Evolutionary conservation across 1,284 basidiomycete species (phyloP).

Genomic region (Neonothopanus nambi): DNA sequence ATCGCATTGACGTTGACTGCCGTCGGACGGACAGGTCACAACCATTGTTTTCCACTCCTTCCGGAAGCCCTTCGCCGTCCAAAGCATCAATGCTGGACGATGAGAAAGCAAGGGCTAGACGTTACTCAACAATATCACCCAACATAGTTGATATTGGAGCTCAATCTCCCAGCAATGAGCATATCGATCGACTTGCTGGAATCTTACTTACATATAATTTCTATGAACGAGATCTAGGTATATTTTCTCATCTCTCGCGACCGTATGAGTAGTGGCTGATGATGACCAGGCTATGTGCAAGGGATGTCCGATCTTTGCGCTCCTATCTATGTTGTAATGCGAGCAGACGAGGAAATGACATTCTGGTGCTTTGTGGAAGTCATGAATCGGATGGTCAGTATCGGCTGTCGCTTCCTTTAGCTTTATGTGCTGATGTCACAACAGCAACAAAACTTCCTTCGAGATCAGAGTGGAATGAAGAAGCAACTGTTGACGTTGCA

Average conservation of each 20-base stretch:
- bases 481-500: conserved; percentile 88
- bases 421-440: neutral
- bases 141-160: conserved; percentile 73
- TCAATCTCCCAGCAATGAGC: conserved; percentile 83
- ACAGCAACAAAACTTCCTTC: conserved; percentile 90
- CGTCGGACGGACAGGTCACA: conserved; percentile 95
- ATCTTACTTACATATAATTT: conserved; percentile 94
- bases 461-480: conserved; percentile 99
- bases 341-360: conserved; percentile 84
- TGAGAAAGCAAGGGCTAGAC: conserved; percentile 53
- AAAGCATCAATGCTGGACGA: conserved; percentile 38
- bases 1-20: conserved; percentile 94
- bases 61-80: conserved; percentile 32
- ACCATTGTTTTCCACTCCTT: conserved; percentile 73
- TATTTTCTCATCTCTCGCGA: conserved; percentile 31
- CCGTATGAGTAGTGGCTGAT: neutral
- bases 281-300: conserved; percentile 76
- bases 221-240: conserved; percentile 86
- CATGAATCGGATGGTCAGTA: conserved; percentile 90
- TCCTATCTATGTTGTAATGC: conserved; percentile 91
- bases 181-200: conserved; percentile 76
- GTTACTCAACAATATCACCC: conserved; percentile 71
- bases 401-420: neutral
- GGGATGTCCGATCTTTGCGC: conserved; percentile 98
- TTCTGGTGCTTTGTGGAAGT: conserved; percentile 96